Evolutionary conservation across 257 asterid species (phyloP).

Genomic region (Solanum pennellii): DNA sequence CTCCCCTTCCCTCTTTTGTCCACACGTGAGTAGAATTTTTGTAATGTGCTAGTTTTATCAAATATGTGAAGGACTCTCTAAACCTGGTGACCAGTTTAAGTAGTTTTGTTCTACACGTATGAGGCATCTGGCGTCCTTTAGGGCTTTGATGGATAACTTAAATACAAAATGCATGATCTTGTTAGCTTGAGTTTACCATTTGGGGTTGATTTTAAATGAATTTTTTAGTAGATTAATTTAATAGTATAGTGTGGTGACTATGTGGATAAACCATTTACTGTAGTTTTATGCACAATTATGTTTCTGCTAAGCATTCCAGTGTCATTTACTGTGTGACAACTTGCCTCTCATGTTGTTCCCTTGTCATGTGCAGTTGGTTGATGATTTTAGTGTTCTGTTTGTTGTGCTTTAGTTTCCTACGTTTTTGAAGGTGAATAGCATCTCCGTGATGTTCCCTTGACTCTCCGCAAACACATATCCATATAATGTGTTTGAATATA

Average conservation of each 20-base stretch:
- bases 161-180: not conserved
- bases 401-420: too few relatives aligned
- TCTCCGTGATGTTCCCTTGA: too few relatives aligned
- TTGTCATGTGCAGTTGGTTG: not conserved
- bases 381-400: not conserved
- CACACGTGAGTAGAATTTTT: not conserved
- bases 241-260: too few relatives aligned
- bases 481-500: too few relatives aligned
- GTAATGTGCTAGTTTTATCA: not conserved
- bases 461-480: too few relatives aligned
- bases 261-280: not conserved
- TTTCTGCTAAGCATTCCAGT: not conserved
- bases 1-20: too few relatives aligned
- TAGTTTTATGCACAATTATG: not conserved
- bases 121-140: not conserved
- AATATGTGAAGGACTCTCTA: not conserved
- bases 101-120: not conserved
- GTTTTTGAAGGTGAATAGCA: too few relatives aligned
- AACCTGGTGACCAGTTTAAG: not conserved
- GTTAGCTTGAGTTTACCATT: not conserved
- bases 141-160: not conserved
- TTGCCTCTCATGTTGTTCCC: not conserved
- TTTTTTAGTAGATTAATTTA: too few relatives aligned
- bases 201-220: too few relatives aligned
- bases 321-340: not conserved